phyloP scores from a whole-genome alignment of 2,329 filamentous ascomycete genomes.

The Claviceps fusiformis region DNA sequence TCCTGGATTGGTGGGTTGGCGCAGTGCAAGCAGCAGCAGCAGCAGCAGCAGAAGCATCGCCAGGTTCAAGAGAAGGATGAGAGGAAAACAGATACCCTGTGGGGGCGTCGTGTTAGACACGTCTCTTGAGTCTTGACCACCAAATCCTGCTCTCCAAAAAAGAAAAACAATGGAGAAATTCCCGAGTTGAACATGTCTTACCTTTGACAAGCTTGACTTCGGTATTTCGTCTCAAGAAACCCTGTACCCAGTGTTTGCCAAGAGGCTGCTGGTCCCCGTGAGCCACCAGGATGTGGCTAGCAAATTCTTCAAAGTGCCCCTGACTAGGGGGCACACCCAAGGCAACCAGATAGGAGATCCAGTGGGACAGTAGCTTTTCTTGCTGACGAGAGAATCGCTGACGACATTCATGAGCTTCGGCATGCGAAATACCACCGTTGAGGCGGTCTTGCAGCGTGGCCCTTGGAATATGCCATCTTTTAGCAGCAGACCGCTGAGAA shows the following conservation, averaged over 20 bases:
- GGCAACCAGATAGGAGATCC: conserved; percentile 6
- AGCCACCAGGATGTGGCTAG: conserved; percentile 6
- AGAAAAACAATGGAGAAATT: neutral
- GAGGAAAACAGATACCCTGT: conserved; percentile 6
- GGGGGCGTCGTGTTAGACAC: neutral
- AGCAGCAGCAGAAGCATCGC: neutral
- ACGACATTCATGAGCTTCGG: conserved; percentile 7
- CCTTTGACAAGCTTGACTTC: conserved; percentile 7
- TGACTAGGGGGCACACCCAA: conserved; percentile 7
- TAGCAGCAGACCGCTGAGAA: conserved; percentile 7
- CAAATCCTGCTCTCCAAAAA: neutral
- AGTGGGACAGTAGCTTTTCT: conserved; percentile 7
- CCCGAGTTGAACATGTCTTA: conserved; percentile 1
- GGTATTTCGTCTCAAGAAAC: conserved; percentile 7
- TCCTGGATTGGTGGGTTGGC: conserved; percentile 5
- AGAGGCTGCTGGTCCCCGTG: conserved; percentile 6
- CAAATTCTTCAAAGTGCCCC: conserved; percentile 7
- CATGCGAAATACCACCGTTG: conserved; percentile 7
- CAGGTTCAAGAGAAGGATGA: conserved; percentile 2
- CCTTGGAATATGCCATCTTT: conserved; percentile 7
- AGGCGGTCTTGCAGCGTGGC: conserved; percentile 8
- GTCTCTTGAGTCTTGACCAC: neutral
- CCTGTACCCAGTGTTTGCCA: conserved; percentile 8
- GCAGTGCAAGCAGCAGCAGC: neutral
- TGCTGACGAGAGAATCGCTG: conserved; percentile 8